Conservation (phyloP, 2,329 filamentous ascomycete species). For the Penicillium psychrosexuale region DNA sequence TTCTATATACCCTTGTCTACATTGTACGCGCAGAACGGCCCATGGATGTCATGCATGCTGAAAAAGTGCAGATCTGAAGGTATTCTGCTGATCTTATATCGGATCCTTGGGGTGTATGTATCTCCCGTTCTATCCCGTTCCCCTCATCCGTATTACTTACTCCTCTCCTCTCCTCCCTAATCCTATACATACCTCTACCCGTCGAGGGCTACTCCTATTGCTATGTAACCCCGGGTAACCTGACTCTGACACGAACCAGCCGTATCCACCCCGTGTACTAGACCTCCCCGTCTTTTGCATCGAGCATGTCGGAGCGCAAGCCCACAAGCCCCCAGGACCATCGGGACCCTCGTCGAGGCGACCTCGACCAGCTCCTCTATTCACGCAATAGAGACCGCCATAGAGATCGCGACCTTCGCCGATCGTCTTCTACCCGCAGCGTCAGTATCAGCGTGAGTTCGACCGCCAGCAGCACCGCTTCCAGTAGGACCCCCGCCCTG, state of each 20-base stretch:
- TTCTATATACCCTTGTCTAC: not conserved
- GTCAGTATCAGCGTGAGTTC: conserved; percentile 4
- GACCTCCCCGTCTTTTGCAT: not conserved
- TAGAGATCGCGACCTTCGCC: not conserved
- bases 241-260: conserved; percentile 4
- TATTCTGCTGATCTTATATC: conserved; percentile 3
- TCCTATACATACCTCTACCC: not conserved
- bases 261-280: not conserved
- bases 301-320: conserved; percentile 25
- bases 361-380: not conserved
- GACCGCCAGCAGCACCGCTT: not conserved
- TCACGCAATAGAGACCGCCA: conserved; percentile 1
- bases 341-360: not conserved
- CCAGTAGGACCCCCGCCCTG: conserved; percentile 1
- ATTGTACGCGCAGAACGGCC: conserved; percentile 1
- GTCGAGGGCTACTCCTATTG: not conserved
- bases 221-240: conserved; percentile 1
- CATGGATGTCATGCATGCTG: conserved; percentile 22
- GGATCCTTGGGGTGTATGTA: conserved; percentile 1
- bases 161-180: not conserved
- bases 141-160: not conserved
- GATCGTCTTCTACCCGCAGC: not conserved
- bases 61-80: conserved; percentile 1
- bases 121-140: conserved; percentile 3
- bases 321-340: not conserved